Evolutionary conservation across 1,139 yeast species (phyloP).

Genomic region (Sugiyamaella xylanicola): DNA sequence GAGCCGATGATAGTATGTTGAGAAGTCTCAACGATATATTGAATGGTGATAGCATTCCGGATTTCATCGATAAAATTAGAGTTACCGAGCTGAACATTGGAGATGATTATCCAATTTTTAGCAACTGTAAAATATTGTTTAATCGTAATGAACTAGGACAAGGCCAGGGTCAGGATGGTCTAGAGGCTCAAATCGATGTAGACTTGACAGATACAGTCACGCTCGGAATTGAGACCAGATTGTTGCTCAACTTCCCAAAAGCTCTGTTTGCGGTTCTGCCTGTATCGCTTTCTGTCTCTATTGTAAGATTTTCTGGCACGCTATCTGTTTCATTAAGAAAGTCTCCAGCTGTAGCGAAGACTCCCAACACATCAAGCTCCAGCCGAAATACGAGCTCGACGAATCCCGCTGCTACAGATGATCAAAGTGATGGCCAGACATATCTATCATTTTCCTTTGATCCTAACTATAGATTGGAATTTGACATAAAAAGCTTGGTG

Average conservation of each 20-base stretch:
- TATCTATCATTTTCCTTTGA: conserved; percentile 86
- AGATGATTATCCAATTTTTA: conserved; percentile 91
- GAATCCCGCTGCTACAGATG: not conserved
- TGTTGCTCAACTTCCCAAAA: conserved; percentile 81
- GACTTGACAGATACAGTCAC: conserved; percentile 89
- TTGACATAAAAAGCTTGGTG: conserved; percentile 79
- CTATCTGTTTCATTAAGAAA: conserved; percentile 71
- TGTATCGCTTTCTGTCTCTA: conserved; percentile 77
- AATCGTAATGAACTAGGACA: conserved; percentile 19
- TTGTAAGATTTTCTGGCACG: conserved; percentile 92
- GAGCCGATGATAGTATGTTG: conserved; percentile 78
- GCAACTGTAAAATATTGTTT: conserved; percentile 77
- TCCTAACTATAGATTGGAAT: conserved; percentile 87
- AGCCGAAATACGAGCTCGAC: conserved; percentile 32
- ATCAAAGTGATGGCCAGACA: conserved; percentile 41
- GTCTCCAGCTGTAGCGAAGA: conserved; percentile 14
- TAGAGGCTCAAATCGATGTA: conserved; percentile 90
- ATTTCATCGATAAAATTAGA: conserved; percentile 72
- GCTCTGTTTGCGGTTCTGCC: conserved; percentile 81
- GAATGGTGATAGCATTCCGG: conserved; percentile 63
- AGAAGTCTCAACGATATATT: conserved; percentile 65
- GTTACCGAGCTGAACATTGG: conserved; percentile 92
- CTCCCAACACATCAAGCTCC: conserved; percentile 29
- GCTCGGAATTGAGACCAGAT: conserved; percentile 80
- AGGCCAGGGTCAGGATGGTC: conserved; percentile 43